Evolutionary conservation across 176 grass and related monocot genomes (phyloP).

Genomic region (Musa itinerans): DNA sequence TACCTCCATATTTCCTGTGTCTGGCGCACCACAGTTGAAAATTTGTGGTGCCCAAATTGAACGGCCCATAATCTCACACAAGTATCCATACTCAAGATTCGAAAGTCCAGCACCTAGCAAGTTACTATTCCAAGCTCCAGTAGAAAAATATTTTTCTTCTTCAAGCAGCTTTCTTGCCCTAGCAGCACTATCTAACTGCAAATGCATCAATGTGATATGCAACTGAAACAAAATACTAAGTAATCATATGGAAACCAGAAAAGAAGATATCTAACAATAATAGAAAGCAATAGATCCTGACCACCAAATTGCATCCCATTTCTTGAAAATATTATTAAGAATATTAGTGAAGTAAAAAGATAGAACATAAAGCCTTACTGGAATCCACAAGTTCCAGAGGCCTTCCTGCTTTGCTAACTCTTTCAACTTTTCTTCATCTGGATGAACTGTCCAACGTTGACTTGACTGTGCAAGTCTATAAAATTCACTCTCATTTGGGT

Average conservation of each 20-base stretch:
- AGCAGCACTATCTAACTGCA: slow-evolving; percentile 86
- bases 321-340: neutral
- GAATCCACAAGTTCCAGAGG: slow-evolving; percentile 93
- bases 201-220: slow-evolving; percentile 26
- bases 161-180: slow-evolving; percentile 73
- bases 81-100: slow-evolving; percentile 95
- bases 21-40: slow-evolving; percentile 88
- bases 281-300: neutral
- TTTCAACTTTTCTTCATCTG: slow-evolving; percentile 70
- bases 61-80: slow-evolving; percentile 91
- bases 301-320: neutral
- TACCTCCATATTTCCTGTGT: slow-evolving; percentile 99
- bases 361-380: slow-evolving; percentile 33
- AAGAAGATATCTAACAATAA: slow-evolving; percentile 2
- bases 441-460: slow-evolving; percentile 75
- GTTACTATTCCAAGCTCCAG: slow-evolving; percentile 33
- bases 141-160: slow-evolving; percentile 22
- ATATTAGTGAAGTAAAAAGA: neutral
- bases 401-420: slow-evolving; percentile 59
- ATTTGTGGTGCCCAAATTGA: slow-evolving; percentile 92
- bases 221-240: neutral
- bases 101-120: slow-evolving; percentile 78
- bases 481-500: slow-evolving; percentile 67
- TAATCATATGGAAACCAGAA: neutral
- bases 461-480: slow-evolving; percentile 68